Conservation (phyloP, 805 yeast species). For the Candida sithepensis region DNA sequence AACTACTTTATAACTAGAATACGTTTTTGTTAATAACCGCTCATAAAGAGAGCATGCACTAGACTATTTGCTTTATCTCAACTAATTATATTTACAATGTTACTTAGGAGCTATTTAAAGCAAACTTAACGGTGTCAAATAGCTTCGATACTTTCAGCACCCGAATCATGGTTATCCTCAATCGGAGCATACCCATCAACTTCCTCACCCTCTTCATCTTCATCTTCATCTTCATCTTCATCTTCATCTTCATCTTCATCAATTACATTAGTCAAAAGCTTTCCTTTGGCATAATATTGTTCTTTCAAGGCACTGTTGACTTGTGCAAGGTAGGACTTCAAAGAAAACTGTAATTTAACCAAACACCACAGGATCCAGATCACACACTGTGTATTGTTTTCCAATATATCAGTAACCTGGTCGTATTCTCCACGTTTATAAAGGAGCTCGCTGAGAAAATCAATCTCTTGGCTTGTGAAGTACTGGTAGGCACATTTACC, state of each 20-base stretch:
- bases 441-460: neutral
- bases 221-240: constrained; percentile 1
- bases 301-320: constrained; percentile 22
- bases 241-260: constrained; percentile 14
- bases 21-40: no score
- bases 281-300: constrained; percentile 25
- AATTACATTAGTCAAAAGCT: constrained; percentile 21
- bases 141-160: neutral
- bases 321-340: constrained; percentile 4
- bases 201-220: neutral
- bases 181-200: neutral
- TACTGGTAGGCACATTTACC: neutral
- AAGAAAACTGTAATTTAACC: neutral
- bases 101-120: neutral
- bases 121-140: neutral
- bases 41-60: no score
- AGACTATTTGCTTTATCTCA: no score
- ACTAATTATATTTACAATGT: neutral
- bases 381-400: neutral
- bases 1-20: no score
- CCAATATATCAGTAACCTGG: neutral
- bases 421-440: neutral
- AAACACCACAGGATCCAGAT: constrained; percentile 4
- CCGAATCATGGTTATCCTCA: neutral
- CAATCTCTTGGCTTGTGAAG: neutral